A percentile compares a stretch with the other conserved stretches of the same genome.
Evolutionary conservation across 2,329 filamentous ascomycete genomes (phyloP).

Genomic region (Tolypocladium ovalisporum): DNA sequence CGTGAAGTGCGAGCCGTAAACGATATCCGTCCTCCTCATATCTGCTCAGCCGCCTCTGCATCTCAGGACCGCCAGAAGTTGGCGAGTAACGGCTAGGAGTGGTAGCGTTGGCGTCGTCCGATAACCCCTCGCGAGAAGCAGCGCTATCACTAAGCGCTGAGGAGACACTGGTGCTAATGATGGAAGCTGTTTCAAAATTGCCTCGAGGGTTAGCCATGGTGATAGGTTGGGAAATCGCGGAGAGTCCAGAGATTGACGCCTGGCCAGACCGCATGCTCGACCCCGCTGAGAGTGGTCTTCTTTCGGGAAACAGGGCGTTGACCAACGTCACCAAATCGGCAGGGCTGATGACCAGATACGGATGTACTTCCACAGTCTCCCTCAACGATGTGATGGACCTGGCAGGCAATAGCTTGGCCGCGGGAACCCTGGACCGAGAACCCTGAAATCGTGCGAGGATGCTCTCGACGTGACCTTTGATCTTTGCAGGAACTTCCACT

Average conservation of each 20-base stretch:
- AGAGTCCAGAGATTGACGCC: slow-evolving; percentile 59
- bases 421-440: slow-evolving; percentile 34
- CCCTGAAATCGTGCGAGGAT: slow-evolving; percentile 55
- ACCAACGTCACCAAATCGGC: slow-evolving; percentile 71
- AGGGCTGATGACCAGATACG: slow-evolving; percentile 69
- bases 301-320: slow-evolving; percentile 73
- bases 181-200: slow-evolving; percentile 55
- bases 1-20: slow-evolving; percentile 56
- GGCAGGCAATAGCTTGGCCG: slow-evolving; percentile 55
- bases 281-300: slow-evolving; percentile 50
- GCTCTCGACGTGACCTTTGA: slow-evolving; percentile 59
- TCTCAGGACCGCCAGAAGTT: slow-evolving; percentile 32
- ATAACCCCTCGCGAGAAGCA: slow-evolving; percentile 51
- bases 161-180: slow-evolving; percentile 62
- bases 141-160: slow-evolving; percentile 61
- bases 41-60: slow-evolving; percentile 32
- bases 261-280: slow-evolving; percentile 56
- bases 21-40: slow-evolving; percentile 56
- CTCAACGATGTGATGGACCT: slow-evolving; percentile 61
- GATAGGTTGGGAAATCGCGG: slow-evolving; percentile 54
- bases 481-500: slow-evolving; percentile 43
- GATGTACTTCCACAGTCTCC: slow-evolving; percentile 69
- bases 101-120: slow-evolving; percentile 42
- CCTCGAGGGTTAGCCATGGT: slow-evolving; percentile 40
- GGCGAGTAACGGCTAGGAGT: slow-evolving; percentile 46